Base-by-base conservation (phyloP, 305 asterid species). In the Fraxinus greggii region DNA sequence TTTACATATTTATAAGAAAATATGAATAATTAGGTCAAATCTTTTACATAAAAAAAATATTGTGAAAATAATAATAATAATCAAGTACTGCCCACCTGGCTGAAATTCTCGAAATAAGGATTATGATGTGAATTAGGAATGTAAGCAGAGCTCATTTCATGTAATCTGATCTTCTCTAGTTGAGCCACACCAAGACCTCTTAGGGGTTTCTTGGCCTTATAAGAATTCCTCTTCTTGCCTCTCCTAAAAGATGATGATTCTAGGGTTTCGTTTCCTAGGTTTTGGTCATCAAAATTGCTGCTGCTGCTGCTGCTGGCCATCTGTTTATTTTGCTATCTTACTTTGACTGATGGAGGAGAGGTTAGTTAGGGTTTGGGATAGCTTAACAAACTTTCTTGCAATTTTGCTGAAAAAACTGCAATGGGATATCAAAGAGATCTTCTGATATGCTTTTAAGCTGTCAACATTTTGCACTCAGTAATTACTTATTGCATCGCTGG, bases 171-270 rank as follows among this genome's bases (percentile, higher is more conserved):
- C 80, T 87, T 89, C 82, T 89, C 92, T 51, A 89, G 79, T 75
- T 85, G 92, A 42, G 92, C 92, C 80, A 89, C 92, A 32, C 92
- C 92, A 76, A 89, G 90, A 3, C 92, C 92, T 89, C 92, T 87
- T n/a, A 85, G 92, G 9, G 92, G 92, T 29, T 89, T 90, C 28
- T 89, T 89, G 4, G 82, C 85, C 83, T 83, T 85, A 61, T 86
- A 87, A 17, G 86, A 85, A 81, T 75, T 86, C 28, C 77, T 85
- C 78, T 89, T 89, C 79, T 86, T 89, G 84, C 87, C 75, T 79
- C 85, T 87, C 51, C 88, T 87, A 63, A 63, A 7, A 23, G 28
- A 63, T 79, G 88, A 82, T n/a, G 88, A 80, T 63, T 21, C 72
- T 24, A 24, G 31, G 12, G 72, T 83, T 59, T 83, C 88, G 56